Percentiles rank a stretch among this genome's conserved stretches.
phyloP scores from a whole-genome alignment of 2,329 filamentous ascomycete species.

The Trichoderma sp. region DNA sequence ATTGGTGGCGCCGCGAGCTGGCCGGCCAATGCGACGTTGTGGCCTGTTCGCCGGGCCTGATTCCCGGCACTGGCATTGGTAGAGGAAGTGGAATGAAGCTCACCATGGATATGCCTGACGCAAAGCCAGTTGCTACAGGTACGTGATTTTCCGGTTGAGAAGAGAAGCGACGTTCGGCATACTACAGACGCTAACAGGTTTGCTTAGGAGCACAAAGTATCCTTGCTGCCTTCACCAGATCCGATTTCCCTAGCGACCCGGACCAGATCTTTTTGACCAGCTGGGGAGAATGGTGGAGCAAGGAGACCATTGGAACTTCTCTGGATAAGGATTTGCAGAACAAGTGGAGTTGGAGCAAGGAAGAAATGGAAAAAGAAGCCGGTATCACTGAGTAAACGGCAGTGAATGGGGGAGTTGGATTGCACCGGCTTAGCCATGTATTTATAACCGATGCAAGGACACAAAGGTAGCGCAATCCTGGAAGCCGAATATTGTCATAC shows the following conservation, averaged over 20 bases:
- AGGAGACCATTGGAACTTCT: constrained; percentile 45
- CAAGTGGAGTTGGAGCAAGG: constrained; percentile 54
- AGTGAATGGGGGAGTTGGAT: neutral
- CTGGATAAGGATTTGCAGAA: constrained; percentile 55
- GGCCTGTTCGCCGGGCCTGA: constrained; percentile 58
- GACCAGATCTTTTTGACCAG: constrained; percentile 59
- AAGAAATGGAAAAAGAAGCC: constrained; percentile 53
- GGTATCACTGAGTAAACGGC: constrained; percentile 28
- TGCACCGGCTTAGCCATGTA: neutral
- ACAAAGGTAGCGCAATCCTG: neutral
- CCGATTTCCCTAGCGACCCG: constrained; percentile 55
- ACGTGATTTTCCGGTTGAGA: constrained; percentile 12
- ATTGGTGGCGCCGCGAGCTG: constrained; percentile 62
- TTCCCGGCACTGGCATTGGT: constrained; percentile 52
- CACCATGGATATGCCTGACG: constrained; percentile 47
- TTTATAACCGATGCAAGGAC: neutral
- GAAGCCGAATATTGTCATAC: neutral
- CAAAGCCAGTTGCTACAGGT: constrained; percentile 54
- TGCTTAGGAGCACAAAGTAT: constrained; percentile 49
- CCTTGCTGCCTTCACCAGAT: constrained; percentile 48
- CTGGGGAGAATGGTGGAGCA: constrained; percentile 61
- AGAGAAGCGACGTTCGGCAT: neutral
- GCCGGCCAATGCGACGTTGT: constrained; percentile 49
- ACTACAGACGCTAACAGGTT: neutral
- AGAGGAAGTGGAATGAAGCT: constrained; percentile 38